These are phyloP conservation scores for Ganoderma sp. DNA, from an alignment of 1,284 basidiomycete genomes.

Conservation along the genomic window DNA sequence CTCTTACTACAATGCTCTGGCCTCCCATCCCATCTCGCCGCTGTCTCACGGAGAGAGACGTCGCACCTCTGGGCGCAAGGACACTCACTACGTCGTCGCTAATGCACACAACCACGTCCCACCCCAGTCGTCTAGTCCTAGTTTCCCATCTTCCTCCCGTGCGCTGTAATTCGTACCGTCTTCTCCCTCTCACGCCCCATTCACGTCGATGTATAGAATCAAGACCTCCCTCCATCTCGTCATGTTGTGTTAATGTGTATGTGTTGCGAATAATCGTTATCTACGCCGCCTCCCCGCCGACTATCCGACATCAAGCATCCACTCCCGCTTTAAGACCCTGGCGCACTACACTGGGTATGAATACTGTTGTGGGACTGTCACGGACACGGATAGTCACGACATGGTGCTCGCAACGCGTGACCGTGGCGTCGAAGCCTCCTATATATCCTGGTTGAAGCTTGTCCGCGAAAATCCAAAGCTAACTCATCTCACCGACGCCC, in stretches of 20 bases:
- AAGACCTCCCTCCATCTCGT: background rate
- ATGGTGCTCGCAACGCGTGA: background rate
- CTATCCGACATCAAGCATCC: background rate
- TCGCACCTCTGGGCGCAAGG: conserved; percentile 9
- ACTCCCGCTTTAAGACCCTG: background rate
- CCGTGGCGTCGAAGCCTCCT: background rate
- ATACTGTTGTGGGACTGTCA: background rate
- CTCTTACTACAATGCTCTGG: conserved; percentile 11
- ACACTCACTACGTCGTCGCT: conserved; percentile 7
- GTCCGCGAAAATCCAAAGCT: background rate
- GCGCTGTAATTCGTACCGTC: conserved; percentile 22
- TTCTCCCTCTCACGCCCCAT: conserved; percentile 11
- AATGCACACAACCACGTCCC: conserved; percentile 5
- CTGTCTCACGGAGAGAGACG: background rate
- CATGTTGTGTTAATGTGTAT: conserved; percentile 14
- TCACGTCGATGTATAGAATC: conserved; percentile 21
- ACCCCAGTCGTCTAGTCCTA: background rate
- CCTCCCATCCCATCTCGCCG: background rate
- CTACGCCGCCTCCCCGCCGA: background rate
- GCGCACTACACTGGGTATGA: background rate
- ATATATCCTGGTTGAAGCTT: no score
- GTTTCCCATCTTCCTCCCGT: conserved; percentile 5
- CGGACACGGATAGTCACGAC: background rate
- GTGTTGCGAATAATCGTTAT: conserved; percentile 11
- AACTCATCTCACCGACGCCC: background rate